These are phyloP conservation scores for Fusarium zealandicum DNA, from an alignment of 2,329 filamentous ascomycete species.

Conservation along the genomic window DNA sequence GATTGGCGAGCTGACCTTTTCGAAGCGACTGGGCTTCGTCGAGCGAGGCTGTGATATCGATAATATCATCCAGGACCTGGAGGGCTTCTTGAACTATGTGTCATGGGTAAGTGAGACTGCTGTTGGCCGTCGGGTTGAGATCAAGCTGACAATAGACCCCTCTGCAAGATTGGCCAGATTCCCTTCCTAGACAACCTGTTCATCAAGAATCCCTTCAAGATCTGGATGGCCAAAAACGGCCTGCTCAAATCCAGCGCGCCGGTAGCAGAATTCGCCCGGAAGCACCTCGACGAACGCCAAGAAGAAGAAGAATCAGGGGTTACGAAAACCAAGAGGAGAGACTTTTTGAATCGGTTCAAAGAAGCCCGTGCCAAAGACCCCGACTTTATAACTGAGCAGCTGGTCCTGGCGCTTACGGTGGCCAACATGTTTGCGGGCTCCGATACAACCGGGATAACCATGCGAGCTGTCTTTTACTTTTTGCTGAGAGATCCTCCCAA, in stretches of 20 bases:
- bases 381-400: constrained; percentile 72
- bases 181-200: constrained; percentile 72
- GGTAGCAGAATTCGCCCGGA: constrained; percentile 72
- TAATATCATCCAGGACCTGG: constrained; percentile 71
- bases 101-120: constrained; percentile 71
- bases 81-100: constrained; percentile 70
- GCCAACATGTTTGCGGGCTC: constrained; percentile 76
- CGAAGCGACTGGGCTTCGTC: constrained; percentile 75
- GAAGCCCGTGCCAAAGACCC: constrained; percentile 70
- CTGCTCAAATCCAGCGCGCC: constrained; percentile 73
- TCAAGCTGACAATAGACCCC: neutral
- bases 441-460: constrained; percentile 79
- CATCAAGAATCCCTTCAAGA: constrained; percentile 75
- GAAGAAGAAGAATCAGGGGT: constrained; percentile 44
- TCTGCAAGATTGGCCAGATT: constrained; percentile 71
- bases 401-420: constrained; percentile 68
- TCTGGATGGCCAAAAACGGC: constrained; percentile 70
- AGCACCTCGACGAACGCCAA: constrained; percentile 69
- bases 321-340: constrained; percentile 47
- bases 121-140: no score
- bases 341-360: constrained; percentile 75
- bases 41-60: constrained; percentile 77
- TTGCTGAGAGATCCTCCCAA: constrained; percentile 66
- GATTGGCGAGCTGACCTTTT: constrained; percentile 78
- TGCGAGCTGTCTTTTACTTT: constrained; percentile 75